phyloP scores from a whole-genome alignment of 164 flowering plant species.

The Aristolochia contorta region DNA sequence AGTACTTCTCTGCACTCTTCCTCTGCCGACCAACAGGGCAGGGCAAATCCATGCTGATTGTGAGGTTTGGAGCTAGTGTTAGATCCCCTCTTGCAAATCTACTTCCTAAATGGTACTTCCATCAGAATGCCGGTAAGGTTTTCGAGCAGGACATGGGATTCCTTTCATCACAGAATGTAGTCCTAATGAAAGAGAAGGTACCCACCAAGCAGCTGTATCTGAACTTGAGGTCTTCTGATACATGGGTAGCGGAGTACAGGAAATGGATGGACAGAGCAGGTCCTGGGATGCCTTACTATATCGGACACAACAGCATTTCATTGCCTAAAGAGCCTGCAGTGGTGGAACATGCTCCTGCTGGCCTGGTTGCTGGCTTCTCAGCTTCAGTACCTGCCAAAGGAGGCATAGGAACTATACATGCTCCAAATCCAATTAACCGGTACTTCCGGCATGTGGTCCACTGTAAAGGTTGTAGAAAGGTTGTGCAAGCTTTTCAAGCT shows the following conservation, averaged over 20 bases:
- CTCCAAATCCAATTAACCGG: conserved; percentile 68
- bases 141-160: conserved; percentile 99
- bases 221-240: conserved; percentile 71
- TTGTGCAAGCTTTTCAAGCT: conserved; percentile 40
- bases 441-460: conserved; percentile 87
- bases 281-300: conserved; percentile 94
- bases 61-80: conserved; percentile 70
- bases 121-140: conserved; percentile 89
- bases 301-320: conserved; percentile 75
- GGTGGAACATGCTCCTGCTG: conserved; percentile 95
- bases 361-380: conserved; percentile 62
- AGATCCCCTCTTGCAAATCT: conserved; percentile 29
- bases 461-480: conserved; percentile 67
- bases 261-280: conserved; percentile 99
- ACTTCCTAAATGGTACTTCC: conserved; percentile 81
- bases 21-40: conserved; percentile 93
- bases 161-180: conserved; percentile 88
- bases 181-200: conserved; percentile 63
- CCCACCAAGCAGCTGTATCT: conserved; percentile 76
- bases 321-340: conserved; percentile 75
- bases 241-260: conserved; percentile 88
- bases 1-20: conserved; percentile 71
- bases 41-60: conserved; percentile 93
- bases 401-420: conserved; percentile 64
- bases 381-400: conserved; percentile 91